These are phyloP conservation scores for Phytopythium kandeliae DNA, from an alignment of 352 stramenopile species.

Conservation along the genomic window DNA sequence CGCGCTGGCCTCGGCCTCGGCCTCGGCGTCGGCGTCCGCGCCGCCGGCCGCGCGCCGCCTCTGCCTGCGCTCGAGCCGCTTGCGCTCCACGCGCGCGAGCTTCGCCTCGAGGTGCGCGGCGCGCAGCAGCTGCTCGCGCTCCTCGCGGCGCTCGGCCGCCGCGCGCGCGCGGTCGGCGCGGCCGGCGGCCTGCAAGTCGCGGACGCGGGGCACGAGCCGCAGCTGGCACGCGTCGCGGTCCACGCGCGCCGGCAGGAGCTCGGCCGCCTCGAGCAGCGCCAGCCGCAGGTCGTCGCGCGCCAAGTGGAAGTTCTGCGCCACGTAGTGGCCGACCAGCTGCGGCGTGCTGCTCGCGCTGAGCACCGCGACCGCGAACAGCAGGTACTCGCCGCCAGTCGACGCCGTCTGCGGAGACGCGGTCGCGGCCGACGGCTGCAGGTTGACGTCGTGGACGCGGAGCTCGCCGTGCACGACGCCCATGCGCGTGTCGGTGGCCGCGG, in stretches of 20 bases:
- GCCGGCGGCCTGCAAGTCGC: constrained; percentile 47
- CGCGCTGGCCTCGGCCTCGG: constrained; percentile 16
- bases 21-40: no score
- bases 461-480: constrained; percentile 64
- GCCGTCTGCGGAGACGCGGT: background rate
- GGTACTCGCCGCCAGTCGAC: constrained; percentile 29
- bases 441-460: constrained; percentile 65
- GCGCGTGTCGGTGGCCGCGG: constrained; percentile 48
- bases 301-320: constrained; percentile 71
- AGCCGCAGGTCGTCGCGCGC: constrained; percentile 2
- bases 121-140: constrained; percentile 46
- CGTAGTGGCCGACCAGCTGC: constrained; percentile 54
- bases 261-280: constrained; percentile 19
- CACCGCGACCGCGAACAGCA: constrained; percentile 66
- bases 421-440: constrained; percentile 22
- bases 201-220: constrained; percentile 48
- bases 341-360: constrained; percentile 50
- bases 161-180: constrained; percentile 31
- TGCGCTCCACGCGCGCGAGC: constrained; percentile 32
- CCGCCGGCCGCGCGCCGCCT: no score
- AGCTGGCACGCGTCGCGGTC: constrained; percentile 47
- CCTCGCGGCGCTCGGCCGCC: constrained; percentile 32
- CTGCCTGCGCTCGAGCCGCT: constrained; percentile 28
- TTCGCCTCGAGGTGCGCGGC: constrained; percentile 52
- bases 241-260: constrained; percentile 37